Base-by-base conservation (phyloP, 2,329 filamentous ascomycete genomes). In the Septoria linicola region DNA sequence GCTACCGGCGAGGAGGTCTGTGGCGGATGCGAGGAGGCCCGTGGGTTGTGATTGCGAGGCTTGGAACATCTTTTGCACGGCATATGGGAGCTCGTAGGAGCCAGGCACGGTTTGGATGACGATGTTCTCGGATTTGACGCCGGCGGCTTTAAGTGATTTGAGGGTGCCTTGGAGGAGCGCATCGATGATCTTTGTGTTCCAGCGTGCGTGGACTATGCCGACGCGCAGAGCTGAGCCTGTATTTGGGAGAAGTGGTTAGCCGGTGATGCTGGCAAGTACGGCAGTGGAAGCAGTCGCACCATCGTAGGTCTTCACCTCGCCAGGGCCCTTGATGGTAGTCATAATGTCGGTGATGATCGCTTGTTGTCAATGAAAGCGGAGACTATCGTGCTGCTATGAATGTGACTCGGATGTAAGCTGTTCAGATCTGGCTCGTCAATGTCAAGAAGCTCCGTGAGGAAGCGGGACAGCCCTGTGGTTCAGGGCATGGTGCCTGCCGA, bases 141-240 rank as follows among this genome's bases (percentile, higher is more conserved):
- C 93, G 46, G 85, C 83, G 36, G 81, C 81, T 27, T 85, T 75
- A 49, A 99, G 83, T 67, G 85, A 85, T 63, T 85, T 85, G 72
- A 86, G 88, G 39, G 88, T 83, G 59, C 93, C 93, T 45, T 80
- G 77, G 55, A 99, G 80, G 51, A 99, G 83, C 46, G 89, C 84
- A 53, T 88, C 84, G 72, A 97, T 96, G 69, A 99, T 89, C 60
- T 80, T 80, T 59, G 79, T 80, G 76, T 99, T 99, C 93, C 93
- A 99, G 65, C 93, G 85, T 53, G 92, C 92, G 75, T 97, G 93
- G 53, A 99, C 82, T 68, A 99, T 97, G 68, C 88, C 92, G 68
- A 99, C 85, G 68, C 93, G 89, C 59, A 99, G 82, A 66, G 76
- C 78, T 8, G 73, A 73, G 60, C 76, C 75, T 77, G 59, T 41